Conservation (phyloP, 805 yeast genomes). For the Candida bentonensis region DNA sequence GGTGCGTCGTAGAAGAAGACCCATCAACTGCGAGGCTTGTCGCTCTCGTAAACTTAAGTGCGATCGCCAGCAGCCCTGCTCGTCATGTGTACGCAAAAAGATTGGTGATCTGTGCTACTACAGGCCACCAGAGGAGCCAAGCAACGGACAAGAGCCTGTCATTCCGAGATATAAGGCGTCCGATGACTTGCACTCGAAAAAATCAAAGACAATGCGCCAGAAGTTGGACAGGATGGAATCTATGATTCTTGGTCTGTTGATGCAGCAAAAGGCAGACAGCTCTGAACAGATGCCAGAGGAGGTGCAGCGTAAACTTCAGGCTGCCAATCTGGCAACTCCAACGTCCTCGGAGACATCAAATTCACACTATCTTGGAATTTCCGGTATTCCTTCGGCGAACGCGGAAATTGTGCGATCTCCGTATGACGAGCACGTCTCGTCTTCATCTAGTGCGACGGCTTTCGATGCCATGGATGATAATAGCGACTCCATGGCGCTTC, state of each 20-base stretch:
- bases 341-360: not conserved
- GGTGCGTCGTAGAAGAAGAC: constrained; percentile 17
- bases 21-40: constrained; percentile 20
- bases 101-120: constrained; percentile 8
- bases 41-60: constrained; percentile 22
- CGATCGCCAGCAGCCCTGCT: constrained; percentile 21
- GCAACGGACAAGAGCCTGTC: not conserved
- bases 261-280: constrained; percentile 6
- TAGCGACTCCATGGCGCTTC: constrained; percentile 4
- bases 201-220: constrained; percentile 8
- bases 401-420: not conserved
- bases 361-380: not conserved
- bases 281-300: not conserved
- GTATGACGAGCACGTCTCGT: constrained; percentile 1
- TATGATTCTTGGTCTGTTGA: constrained; percentile 13
- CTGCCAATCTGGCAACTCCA: not conserved
- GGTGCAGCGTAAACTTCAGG: not conserved
- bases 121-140: not conserved
- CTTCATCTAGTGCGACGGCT: not conserved
- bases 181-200: not conserved
- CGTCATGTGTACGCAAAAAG: constrained; percentile 17
- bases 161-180: not conserved
- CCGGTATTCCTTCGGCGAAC: not conserved
- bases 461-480: constrained; percentile 8
- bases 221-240: constrained; percentile 18